Evolutionary conservation across 495 filamentous ascomycete species (phyloP), one percentile per base, ranked within the genome.

Genomic region (Cladorrhinum samala): DNA sequence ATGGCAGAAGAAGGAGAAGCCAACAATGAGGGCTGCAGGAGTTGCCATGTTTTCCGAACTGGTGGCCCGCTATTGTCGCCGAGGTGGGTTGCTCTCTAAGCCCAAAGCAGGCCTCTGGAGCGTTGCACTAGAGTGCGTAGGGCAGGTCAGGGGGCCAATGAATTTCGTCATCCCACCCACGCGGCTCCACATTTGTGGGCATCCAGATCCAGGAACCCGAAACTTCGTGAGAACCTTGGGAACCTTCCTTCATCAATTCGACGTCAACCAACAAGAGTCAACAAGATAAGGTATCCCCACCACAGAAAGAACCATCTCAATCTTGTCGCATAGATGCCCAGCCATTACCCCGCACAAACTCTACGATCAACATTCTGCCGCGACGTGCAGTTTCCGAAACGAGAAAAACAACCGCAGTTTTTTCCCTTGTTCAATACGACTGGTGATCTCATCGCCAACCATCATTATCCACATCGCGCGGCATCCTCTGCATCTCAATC

Each of bases 401-500:
- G n/a, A n/a, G n/a, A n/a, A n/a, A n/a, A n/a, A n/a, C n/a, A n/a
- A n/a, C n/a, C n/a, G n/a, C n/a, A n/a, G n/a, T n/a, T n/a, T n/a
- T n/a, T n/a, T 33, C 45, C 24, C 27, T 33, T 5, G 11, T 33
- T 33, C 27, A 33, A 23, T 23, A 19, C 39, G 23, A 23, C 25
- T 30, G 36, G 30, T 43, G 20, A 49, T 33, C 27, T 24, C 53
- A 19, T 41, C 43, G 21, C 49, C 49, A 48, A 56, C 54, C 54
- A 52, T 39, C 36, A 21, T 44, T 19, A 27, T 30, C 41, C 48
- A 51, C 47, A 40, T 48, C 38, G 17, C 43, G n/a, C 11, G 42
- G 79, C 75, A 60, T 68, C 23, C 59, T 66, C 56, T 71, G 80
- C 62, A 75, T 80, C 33, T 78, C n/a, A 5, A n/a, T 86, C 61